phyloP scores from a whole-genome alignment of 805 yeast species.

The Candida pseudofarinosa region DNA sequence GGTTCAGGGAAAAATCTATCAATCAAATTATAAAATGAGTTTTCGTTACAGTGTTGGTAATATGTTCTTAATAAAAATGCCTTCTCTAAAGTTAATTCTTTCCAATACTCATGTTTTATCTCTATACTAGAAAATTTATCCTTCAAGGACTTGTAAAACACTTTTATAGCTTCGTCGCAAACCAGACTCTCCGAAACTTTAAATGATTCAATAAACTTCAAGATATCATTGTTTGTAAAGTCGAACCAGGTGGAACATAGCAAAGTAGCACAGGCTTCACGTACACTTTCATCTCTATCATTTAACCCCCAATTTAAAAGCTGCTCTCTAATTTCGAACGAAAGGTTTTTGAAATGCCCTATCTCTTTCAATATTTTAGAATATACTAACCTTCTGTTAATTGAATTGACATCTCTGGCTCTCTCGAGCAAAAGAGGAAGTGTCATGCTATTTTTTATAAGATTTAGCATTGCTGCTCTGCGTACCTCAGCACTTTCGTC shows the following conservation, averaged over 20 bases:
- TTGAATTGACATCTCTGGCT: constrained; percentile 72
- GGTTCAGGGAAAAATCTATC: constrained; percentile 79
- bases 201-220: constrained; percentile 66
- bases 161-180: constrained; percentile 64
- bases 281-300: constrained; percentile 77
- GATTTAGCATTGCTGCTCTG: constrained; percentile 72
- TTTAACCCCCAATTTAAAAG: constrained; percentile 79
- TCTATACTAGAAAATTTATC: constrained; percentile 59
- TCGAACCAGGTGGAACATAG: constrained; percentile 71
- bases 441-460: constrained; percentile 53
- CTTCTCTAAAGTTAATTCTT: constrained; percentile 65
- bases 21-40: constrained; percentile 48
- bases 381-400: constrained; percentile 70
- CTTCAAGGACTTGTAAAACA: constrained; percentile 55
- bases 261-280: constrained; percentile 67
- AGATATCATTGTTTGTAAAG: constrained; percentile 61
- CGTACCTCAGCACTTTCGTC: constrained; percentile 89
- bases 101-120: constrained; percentile 68
- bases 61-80: constrained; percentile 68
- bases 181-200: constrained; percentile 65
- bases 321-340: constrained; percentile 55
- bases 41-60: constrained; percentile 58
- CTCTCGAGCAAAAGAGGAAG: constrained; percentile 65
- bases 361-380: constrained; percentile 63
- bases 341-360: constrained; percentile 54